Base-by-base conservation (phyloP, 345 rosid species). In the Arabidopsis arenosa region DNA sequence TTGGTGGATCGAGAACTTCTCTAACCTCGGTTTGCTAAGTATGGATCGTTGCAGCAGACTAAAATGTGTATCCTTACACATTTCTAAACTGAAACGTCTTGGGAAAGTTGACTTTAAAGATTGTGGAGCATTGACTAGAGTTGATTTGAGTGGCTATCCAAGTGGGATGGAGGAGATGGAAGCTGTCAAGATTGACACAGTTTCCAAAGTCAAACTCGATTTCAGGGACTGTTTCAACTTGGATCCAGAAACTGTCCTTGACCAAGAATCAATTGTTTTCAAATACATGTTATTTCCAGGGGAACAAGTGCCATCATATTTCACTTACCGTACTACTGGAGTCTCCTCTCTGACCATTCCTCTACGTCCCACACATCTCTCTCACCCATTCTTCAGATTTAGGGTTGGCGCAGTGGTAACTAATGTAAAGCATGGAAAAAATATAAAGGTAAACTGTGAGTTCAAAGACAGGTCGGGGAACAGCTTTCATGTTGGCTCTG, bases 21-120 rank as follows among this genome's bases (percentile, higher is more conserved):
- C 3, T 5, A 44, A 14, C 0, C 49, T 44, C 0, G 0, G 2
- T 2, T 0, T 0, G 8, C 17, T 44, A 5, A 0, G 0, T 14
- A 44, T 44, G 49, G 0, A 0, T 0, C 8, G 49, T 2, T 44
- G 49, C 49, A 14, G 3, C 17, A 44, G 2, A 8, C 17, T 44
- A 14, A 14, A 14, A 14, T 5, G 17, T 5, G 49, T 44, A 5
- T 44, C 49, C 7, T 17, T 44, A 44, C 7, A 0, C 17, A 14
- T 44, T 14, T 44, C 49, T 44, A 44, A 44, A 6, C 49, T 44
- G 1, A 44, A 44, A 44, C 17, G 5, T 14, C 49, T 44, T 2
- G 2, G 2, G 0, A 2, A 13, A 0, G 7, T 6, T 44, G 18
- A 44, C 8, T 44, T 44, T 14, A 0, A 0, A 14, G 0, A 44